Base-by-base conservation (phyloP, 2,329 filamentous ascomycete species). In the Ophiocordyceps robertsii region DNA sequence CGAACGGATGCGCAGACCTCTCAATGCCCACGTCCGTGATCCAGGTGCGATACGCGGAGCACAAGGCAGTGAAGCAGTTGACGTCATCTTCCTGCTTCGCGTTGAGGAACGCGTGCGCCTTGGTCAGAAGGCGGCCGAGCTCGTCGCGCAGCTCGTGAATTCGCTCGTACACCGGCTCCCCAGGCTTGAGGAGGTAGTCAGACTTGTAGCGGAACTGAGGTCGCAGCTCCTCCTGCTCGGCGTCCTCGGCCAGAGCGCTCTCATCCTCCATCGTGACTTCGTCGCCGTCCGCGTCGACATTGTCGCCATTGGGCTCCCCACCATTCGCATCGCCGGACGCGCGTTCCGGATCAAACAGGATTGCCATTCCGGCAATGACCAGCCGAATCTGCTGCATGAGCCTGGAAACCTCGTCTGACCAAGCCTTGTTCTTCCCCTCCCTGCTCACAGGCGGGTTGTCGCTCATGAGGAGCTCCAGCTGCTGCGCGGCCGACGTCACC, bases 1-100 rank as follows among this genome's bases (percentile, higher is more conserved):
- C 92, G 10, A 96, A 69, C 2, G 93, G 85, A 58, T 95, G 92
- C 0, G 92, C 90, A 16, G 90, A 95, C 46, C 90, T 76, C 63
- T 98, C 92, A 46, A 95, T 93, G 16, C 93, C 92, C 35, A 98
- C 89, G 55, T 98, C 92, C 2, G 94, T 88, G 54, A 98, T 96
- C 88, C 89, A 98, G 9, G 86, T 92, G 37, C 87, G 75, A 59
- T 95, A 98, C 1, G 90, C 86, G 19, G 84, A 84, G 62, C 95
- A 98, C 2, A 98, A 65, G 1, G 89, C 80, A 21, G 88, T 95
- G 64, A 98, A 98, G 62, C 88, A 95, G 14, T 84, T 80, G 1
- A 98, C 92, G 57, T 98, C 92, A 56, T 98, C 92, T 58, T 96
- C 86, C 57, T 95, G 89, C 46, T 90, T 80, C 47, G 78, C 67